A percentile compares a stretch with the other conserved stretches of the same genome.
phyloP scores from a whole-genome alignment of 139 green algal species.

The Chlorella sp. region DNA sequence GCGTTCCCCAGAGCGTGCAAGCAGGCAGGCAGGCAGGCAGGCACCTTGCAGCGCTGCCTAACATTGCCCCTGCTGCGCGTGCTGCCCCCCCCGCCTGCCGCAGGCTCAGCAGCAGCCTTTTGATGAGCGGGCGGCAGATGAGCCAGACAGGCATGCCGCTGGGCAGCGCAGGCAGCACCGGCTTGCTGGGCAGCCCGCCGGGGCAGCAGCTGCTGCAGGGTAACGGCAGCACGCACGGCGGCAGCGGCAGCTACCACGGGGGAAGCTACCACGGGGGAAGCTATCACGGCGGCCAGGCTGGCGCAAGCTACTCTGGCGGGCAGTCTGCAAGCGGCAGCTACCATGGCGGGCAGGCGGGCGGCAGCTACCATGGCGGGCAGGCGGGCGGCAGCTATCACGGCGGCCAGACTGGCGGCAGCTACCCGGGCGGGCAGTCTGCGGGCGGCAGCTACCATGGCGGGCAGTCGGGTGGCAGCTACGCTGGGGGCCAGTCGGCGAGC shows the following conservation, averaged over 20 bases:
- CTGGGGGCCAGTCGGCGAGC: neutral
- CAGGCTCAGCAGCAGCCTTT: neutral
- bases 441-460: slow-evolving; percentile 24
- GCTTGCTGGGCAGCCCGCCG: slow-evolving; percentile 1
- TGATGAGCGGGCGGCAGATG: slow-evolving; percentile 6
- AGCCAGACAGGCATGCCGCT: slow-evolving; percentile 26
- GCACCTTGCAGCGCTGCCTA: neutral
- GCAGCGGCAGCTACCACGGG: slow-evolving; percentile 7
- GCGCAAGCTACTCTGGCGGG: slow-evolving; percentile 15
- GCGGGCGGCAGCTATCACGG: slow-evolving; percentile 3
- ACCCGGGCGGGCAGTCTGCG: neutral
- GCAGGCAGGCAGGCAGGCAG: no score
- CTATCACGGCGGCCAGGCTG: slow-evolving; percentile 1
- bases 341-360: slow-evolving; percentile 10
- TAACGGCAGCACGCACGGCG: slow-evolving; percentile 8
- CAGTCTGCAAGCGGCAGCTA: neutral
- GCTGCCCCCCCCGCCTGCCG: neutral
- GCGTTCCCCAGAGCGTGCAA: no score
- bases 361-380: slow-evolving; percentile 6
- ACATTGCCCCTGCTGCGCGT: neutral
- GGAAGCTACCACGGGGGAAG: slow-evolving; percentile 4
- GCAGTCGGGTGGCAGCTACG: neutral
- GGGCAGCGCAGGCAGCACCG: neutral
- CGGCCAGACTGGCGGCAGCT: slow-evolving; percentile 3
- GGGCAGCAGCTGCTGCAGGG: slow-evolving; percentile 31